Evolutionary conservation across 2,329 filamentous ascomycete species (phyloP), one percentile per base, ranked within the genome.

Genomic region (Mycosphaerella sp.): DNA sequence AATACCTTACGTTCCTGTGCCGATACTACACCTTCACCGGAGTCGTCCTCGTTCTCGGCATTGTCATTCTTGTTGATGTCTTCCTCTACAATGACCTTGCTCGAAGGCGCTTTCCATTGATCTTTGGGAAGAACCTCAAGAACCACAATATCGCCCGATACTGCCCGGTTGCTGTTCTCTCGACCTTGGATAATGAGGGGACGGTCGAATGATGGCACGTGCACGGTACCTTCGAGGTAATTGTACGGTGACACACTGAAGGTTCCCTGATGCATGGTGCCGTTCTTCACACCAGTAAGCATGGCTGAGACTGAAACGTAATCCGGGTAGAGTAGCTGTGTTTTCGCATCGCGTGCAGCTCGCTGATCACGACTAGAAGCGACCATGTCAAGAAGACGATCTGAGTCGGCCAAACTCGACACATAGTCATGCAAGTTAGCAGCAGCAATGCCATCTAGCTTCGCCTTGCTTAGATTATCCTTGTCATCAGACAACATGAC

Each of bases 191-290:
- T 81, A 12, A 98, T 78, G 31, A 98, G 80, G 1, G 90, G 80
- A 65, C 93, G 95, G 56, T 93, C 86, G 66, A 98, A 98, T 4
- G 91, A 83, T 1, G 91, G 83, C 0, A 95, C 90, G 64, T 92
- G 86, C 58, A 97, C 87, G 0, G 89, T 90, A 1, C 89, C 93
- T 70, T 98, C 93, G 9, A 98, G 78, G 65, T 97, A 98, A 74
- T 98, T 98, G 78, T 97, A 98, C 0, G 89, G 89, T 6, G 93
- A 97, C 29, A 97, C 89, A 67, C 91, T 95, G 76, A 96, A 98
- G 23, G 88, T 85, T 6, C 93, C 93, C 72, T 98, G 92, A 69
- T 98, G 93, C 64, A 98, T 76, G 51, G 89, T 83, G 4, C 91
- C 90, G 48, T 83, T 84, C 74, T 95, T 95, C 53, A 96, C 80